Evolutionary conservation across 78 protist species (phyloP).

Genomic region (Mastigamoeba balamuthi): DNA sequence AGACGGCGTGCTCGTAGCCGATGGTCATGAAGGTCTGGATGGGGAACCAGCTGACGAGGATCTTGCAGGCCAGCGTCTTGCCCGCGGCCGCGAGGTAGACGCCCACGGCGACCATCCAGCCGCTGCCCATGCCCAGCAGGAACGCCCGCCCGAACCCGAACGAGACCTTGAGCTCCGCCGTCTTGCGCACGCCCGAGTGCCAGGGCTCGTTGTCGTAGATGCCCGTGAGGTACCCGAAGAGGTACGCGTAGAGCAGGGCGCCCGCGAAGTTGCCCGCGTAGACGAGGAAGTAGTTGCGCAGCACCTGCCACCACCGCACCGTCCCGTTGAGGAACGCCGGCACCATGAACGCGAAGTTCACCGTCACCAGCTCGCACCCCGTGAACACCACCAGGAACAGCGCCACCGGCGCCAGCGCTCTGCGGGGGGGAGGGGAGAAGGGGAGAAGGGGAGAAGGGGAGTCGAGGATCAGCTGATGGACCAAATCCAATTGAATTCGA

Average conservation of each 20-base stretch:
- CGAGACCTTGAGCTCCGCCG: background rate
- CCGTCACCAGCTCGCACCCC: background rate
- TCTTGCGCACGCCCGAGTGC: background rate
- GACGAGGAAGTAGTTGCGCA: background rate
- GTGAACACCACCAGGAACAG: background rate
- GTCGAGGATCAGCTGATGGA: too few species aligned
- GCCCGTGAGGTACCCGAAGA: background rate
- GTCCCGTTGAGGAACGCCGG: background rate
- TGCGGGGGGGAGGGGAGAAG: too few species aligned
- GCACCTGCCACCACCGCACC: background rate
- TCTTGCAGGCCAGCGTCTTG: background rate
- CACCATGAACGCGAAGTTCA: background rate
- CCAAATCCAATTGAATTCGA: background rate
- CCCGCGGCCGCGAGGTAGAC: background rate
- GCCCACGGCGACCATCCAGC: background rate
- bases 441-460: too few species aligned
- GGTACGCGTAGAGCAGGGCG: background rate
- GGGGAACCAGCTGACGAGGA: background rate
- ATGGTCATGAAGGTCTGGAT: background rate
- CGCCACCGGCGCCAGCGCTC: background rate
- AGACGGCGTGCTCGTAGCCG: slow-evolving; percentile 14
- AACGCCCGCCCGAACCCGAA: background rate
- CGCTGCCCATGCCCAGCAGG: background rate
- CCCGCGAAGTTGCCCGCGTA: background rate
- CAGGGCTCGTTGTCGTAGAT: background rate